These are phyloP conservation scores for Isabelozyma gotoi DNA, from an alignment of 805 yeast genomes.

Conservation along the genomic window DNA sequence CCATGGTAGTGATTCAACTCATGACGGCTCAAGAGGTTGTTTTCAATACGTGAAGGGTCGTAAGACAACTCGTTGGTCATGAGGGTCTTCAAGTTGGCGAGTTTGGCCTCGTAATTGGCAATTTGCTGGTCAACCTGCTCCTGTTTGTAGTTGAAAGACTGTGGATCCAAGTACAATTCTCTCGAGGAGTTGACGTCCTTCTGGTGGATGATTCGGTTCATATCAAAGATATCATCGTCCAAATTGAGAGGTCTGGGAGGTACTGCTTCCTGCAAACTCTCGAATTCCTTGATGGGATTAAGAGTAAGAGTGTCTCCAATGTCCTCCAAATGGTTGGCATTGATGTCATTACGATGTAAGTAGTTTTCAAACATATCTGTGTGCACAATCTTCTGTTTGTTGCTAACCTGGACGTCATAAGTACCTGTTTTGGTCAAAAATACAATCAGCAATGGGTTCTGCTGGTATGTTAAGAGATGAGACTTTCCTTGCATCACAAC, in stretches of 20 bases:
- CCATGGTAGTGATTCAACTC: conserved; percentile 22
- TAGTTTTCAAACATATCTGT: conserved; percentile 36
- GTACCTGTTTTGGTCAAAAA: conserved; percentile 31
- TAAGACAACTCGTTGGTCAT: conserved; percentile 10
- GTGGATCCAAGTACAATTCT: conserved; percentile 20
- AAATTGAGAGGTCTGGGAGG: conserved; percentile 21
- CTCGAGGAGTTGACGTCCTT: conserved; percentile 17
- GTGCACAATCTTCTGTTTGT: conserved; percentile 28
- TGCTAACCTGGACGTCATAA: conserved; percentile 27
- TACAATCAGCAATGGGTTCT: conserved; percentile 26
- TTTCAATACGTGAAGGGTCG: conserved; percentile 8
- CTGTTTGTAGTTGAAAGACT: conserved; percentile 24
- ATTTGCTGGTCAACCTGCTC: conserved; percentile 26
- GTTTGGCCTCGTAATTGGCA: conserved; percentile 15
- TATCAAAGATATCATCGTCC: conserved; percentile 22
- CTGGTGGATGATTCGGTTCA: conserved; percentile 22
- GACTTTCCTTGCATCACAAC: conserved; percentile 40
- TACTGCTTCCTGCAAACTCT: conserved; percentile 16
- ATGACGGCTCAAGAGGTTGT: conserved; percentile 12
- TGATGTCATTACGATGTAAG: conserved; percentile 16
- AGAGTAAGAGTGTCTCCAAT: conserved; percentile 13
- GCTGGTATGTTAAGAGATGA: conserved; percentile 26
- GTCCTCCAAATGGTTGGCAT: conserved; percentile 16
- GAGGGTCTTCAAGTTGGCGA: conserved; percentile 8
- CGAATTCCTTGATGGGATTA: conserved; percentile 33